Percentiles rank a stretch among this genome's conserved stretches.
phyloP scores from a whole-genome alignment of 768 basidiomycete species.

The Xerocomellus chrysenteron region DNA sequence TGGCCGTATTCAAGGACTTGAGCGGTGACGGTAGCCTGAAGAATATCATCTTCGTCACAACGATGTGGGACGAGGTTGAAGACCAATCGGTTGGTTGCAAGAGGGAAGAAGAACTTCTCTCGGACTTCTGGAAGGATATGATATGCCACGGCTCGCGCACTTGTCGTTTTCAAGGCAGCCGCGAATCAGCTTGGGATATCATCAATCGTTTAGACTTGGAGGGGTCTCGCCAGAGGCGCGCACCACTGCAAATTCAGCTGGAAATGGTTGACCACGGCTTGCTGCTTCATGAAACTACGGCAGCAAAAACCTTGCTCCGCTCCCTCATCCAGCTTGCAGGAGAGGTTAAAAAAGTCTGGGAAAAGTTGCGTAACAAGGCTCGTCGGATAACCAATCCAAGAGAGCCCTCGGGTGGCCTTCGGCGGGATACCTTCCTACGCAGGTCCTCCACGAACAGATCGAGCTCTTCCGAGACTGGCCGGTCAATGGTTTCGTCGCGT shows the following conservation, averaged over 20 bases:
- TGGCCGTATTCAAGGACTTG: slow-evolving; percentile 8
- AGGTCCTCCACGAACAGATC: slow-evolving; percentile 1
- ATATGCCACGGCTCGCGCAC: slow-evolving; percentile 9
- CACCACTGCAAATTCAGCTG: slow-evolving; percentile 13
- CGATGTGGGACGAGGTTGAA: slow-evolving; percentile 18
- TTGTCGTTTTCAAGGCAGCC: slow-evolving; percentile 10
- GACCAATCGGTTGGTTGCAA: background rate
- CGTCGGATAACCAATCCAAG: background rate
- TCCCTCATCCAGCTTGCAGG: background rate
- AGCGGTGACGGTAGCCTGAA: slow-evolving; percentile 11
- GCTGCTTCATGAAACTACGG: slow-evolving; percentile 9
- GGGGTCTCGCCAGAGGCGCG: background rate
- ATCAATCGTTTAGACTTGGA: slow-evolving; percentile 4
- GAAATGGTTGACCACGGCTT: slow-evolving; percentile 18
- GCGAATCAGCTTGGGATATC: slow-evolving; percentile 13
- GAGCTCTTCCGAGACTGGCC: background rate
- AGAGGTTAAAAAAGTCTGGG: slow-evolving; percentile 11
- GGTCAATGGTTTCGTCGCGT: background rate
- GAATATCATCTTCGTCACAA: slow-evolving; percentile 19
- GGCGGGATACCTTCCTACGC: background rate
- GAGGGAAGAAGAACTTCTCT: slow-evolving; percentile 15
- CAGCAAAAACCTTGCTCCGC: slow-evolving; percentile 15
- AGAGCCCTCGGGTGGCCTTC: background rate
- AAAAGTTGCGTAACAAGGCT: background rate
- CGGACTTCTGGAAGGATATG: slow-evolving; percentile 17